These are phyloP conservation scores for Irpex sp. DNA, from an alignment of 1,284 basidiomycete species.

Conservation along the genomic window DNA sequence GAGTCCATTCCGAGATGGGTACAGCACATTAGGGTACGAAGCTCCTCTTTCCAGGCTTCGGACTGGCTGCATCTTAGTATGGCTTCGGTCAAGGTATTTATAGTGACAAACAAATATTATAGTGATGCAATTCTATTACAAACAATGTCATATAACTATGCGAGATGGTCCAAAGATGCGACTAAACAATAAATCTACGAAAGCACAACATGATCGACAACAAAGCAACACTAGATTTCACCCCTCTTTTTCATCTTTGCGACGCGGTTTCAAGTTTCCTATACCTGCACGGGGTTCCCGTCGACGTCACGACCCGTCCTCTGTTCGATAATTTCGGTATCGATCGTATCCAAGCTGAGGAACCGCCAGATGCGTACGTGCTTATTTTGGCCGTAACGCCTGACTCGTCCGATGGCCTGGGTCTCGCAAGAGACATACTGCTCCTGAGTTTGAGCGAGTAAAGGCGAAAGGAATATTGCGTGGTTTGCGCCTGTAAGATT, in stretches of 20 bases:
- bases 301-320: slow-evolving; percentile 33
- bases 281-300: background rate
- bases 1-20: too few relatives aligned
- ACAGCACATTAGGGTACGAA: too few relatives aligned
- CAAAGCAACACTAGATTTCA: background rate
- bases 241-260: background rate
- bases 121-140: background rate
- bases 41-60: too few relatives aligned
- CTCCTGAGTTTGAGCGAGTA: slow-evolving; percentile 75
- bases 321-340: slow-evolving; percentile 72
- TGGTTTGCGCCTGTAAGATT: slow-evolving; percentile 94
- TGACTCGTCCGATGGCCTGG: slow-evolving; percentile 86
- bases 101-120: background rate
- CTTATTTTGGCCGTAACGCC: slow-evolving; percentile 82
- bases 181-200: background rate
- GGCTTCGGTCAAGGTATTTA: too few relatives aligned
- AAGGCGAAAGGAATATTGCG: slow-evolving; percentile 90
- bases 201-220: background rate
- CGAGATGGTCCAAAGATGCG: background rate
- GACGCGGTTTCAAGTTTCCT: too few relatives aligned
- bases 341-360: slow-evolving; percentile 81
- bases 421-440: slow-evolving; percentile 86
- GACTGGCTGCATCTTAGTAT: too few relatives aligned
- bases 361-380: slow-evolving; percentile 81
- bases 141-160: background rate